phyloP scores from a whole-genome alignment of 2,329 filamentous ascomycete species.

The Arthrocladium fulminans region DNA sequence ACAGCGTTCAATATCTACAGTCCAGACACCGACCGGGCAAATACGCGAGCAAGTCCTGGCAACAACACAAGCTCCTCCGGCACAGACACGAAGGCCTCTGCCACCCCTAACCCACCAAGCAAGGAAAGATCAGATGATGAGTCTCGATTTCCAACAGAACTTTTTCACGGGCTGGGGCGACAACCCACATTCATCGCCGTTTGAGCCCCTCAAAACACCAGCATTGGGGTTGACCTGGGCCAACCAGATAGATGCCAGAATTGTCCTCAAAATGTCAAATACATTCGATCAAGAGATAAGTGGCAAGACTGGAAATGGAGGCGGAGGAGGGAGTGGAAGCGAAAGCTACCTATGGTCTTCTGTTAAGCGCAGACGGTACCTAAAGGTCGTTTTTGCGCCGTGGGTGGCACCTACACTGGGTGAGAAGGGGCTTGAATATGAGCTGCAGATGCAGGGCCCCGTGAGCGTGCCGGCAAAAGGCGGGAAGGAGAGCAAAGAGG shows the following conservation, averaged over 20 bases:
- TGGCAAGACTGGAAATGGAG: constrained; percentile 24
- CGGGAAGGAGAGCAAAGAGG: constrained; percentile 12
- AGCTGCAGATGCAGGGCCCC: constrained; percentile 16
- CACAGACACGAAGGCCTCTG: neutral
- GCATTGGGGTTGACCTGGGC: constrained; percentile 84
- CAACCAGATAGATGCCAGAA: constrained; percentile 73
- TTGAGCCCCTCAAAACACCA: constrained; percentile 60
- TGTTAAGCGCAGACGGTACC: constrained; percentile 53
- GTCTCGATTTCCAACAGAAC: constrained; percentile 79
- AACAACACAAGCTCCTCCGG: neutral
- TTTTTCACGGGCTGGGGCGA: constrained; percentile 97
- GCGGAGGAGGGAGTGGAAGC: neutral
- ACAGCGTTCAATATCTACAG: neutral
- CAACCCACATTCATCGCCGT: constrained; percentile 28
- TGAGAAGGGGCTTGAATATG: constrained; percentile 12
- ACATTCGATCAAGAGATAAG: constrained; percentile 17
- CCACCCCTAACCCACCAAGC: constrained; percentile 1
- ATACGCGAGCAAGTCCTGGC: neutral
- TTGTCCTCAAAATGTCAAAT: constrained; percentile 64
- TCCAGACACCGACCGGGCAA: neutral
- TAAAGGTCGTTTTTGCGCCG: constrained; percentile 84
- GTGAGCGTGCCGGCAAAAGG: constrained; percentile 4
- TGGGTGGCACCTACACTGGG: constrained; percentile 44
- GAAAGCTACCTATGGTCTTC: constrained; percentile 22
- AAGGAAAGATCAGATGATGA: constrained; percentile 47